Percentiles rank a stretch among this genome's conserved stretches.
phyloP scores from a whole-genome alignment of 768 basidiomycete species.

The Hirschioporus abietinus region DNA sequence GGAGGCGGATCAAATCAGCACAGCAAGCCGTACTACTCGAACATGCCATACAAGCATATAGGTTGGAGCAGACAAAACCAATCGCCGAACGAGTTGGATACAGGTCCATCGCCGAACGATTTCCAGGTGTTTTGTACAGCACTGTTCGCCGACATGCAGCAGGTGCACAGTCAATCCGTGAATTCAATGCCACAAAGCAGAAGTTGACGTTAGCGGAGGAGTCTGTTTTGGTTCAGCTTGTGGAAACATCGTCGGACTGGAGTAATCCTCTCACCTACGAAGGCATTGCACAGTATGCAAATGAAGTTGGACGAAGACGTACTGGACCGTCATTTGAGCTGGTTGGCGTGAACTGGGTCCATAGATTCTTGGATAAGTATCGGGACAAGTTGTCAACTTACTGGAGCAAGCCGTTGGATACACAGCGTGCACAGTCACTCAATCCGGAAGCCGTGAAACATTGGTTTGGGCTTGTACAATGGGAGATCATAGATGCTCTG shows the following conservation, averaged over 20 bases:
- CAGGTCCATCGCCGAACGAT: background rate
- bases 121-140: background rate
- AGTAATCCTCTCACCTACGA: slow-evolving; percentile 20
- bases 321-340: slow-evolving; percentile 13
- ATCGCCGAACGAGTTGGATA: slow-evolving; percentile 9
- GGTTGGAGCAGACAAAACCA: slow-evolving; percentile 9
- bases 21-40: slow-evolving; percentile 7
- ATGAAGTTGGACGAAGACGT: slow-evolving; percentile 19
- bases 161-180: slow-evolving; percentile 6
- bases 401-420: slow-evolving; percentile 28
- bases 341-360: slow-evolving; percentile 26
- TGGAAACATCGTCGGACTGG: slow-evolving; percentile 23
- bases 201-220: slow-evolving; percentile 25
- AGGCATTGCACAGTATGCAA: slow-evolving; percentile 21
- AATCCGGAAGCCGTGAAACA: slow-evolving; percentile 24
- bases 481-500: slow-evolving; percentile 16
- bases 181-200: slow-evolving; percentile 15
- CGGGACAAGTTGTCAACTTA: slow-evolving; percentile 24
- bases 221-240: slow-evolving; percentile 24
- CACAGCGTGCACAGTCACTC: slow-evolving; percentile 23
- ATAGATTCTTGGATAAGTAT: slow-evolving; percentile 25
- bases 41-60: slow-evolving; percentile 14
- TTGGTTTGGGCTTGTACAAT: slow-evolving; percentile 31
- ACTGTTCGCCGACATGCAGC: background rate
- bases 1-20: slow-evolving; percentile 7